A percentile compares a stretch with the other conserved stretches of the same genome.
Conservation (phyloP, 352 stramenopile genomes). For the Saprolegnia diclina region DNA sequence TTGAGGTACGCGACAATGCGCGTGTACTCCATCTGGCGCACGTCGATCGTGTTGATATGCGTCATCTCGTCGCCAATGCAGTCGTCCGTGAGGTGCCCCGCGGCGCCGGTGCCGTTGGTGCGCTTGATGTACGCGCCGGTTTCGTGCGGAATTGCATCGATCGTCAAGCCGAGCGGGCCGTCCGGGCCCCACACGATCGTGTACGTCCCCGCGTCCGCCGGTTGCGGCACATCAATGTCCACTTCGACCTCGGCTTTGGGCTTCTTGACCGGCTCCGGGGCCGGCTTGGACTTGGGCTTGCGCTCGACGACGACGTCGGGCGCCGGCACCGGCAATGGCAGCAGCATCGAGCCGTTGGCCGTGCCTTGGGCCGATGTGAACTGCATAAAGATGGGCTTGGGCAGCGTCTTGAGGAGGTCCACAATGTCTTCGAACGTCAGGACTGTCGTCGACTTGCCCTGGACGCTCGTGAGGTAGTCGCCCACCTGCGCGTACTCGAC, state of each 20-base stretch:
- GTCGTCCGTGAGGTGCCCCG: slow-evolving; percentile 66
- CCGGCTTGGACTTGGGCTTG: neutral
- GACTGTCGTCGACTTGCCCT: slow-evolving; percentile 50
- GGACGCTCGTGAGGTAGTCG: slow-evolving; percentile 79
- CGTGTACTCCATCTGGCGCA: slow-evolving; percentile 60
- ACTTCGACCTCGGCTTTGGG: slow-evolving; percentile 4
- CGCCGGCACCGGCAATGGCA: neutral
- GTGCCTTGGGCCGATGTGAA: slow-evolving; percentile 46
- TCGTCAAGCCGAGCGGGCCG: slow-evolving; percentile 69
- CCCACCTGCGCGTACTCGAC: slow-evolving; percentile 79
- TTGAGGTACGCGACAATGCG: slow-evolving; percentile 77
- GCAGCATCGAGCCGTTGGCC: neutral
- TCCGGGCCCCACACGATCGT: slow-evolving; percentile 68
- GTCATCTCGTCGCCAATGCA: slow-evolving; percentile 75
- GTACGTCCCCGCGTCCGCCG: slow-evolving; percentile 37
- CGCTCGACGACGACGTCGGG: neutral
- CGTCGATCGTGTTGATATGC: slow-evolving; percentile 83
- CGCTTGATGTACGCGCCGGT: slow-evolving; percentile 79
- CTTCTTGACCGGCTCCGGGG: neutral
- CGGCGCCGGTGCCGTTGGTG: slow-evolving; percentile 63
- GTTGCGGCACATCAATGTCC: slow-evolving; percentile 22
- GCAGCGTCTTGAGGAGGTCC: slow-evolving; percentile 69
- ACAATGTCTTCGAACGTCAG: slow-evolving; percentile 84
- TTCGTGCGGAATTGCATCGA: slow-evolving; percentile 55
- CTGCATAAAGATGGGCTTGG: slow-evolving; percentile 65